Percentiles rank a stretch among this genome's conserved stretches.
Conservation (phyloP, 768 basidiomycete genomes). For the Chalciporus piperatus region DNA sequence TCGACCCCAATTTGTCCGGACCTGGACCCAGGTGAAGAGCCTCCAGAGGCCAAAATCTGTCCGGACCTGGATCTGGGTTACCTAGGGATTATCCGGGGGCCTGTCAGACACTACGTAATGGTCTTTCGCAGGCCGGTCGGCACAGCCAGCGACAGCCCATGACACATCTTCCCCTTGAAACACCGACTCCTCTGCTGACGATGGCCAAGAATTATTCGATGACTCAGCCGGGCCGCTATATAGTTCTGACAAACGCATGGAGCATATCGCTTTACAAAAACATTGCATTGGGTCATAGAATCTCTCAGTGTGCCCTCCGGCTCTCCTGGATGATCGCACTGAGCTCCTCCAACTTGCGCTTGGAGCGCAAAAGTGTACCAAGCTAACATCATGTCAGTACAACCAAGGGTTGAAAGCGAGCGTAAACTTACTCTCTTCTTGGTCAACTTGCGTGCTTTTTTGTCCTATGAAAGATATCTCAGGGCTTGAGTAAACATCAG, state of each 20-base stretch:
- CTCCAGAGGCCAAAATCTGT: too few species aligned
- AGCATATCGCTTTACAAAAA: not conserved
- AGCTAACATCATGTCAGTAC: slow-evolving; percentile 51
- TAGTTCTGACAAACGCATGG: too few species aligned
- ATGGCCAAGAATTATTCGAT: too few species aligned
- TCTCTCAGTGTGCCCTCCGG: slow-evolving; percentile 61
- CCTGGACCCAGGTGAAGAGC: too few species aligned
- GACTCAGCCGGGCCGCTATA: too few species aligned
- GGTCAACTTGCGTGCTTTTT: slow-evolving; percentile 98
- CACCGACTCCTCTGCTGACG: too few species aligned
- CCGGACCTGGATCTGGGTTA: too few species aligned
- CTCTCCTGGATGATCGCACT: slow-evolving; percentile 89
- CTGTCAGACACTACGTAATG: not conserved
- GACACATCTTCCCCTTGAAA: too few species aligned
- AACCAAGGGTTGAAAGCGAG: not conserved
- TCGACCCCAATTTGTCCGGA: too few species aligned
- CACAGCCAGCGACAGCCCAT: too few species aligned
- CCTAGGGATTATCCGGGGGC: too few species aligned
- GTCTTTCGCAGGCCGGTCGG: too few species aligned
- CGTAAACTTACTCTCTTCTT: slow-evolving; percentile 90
- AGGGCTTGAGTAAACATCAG: not conserved
- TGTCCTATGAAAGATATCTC: slow-evolving; percentile 59
- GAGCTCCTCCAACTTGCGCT: slow-evolving; percentile 98
- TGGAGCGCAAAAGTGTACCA: slow-evolving; percentile 96
- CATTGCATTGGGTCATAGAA: not conserved